A percentile compares a stretch with the other conserved stretches of the same genome.
Evolutionary conservation across 1,139 yeast species (phyloP).

Genomic region (Debaryomyces sp.): DNA sequence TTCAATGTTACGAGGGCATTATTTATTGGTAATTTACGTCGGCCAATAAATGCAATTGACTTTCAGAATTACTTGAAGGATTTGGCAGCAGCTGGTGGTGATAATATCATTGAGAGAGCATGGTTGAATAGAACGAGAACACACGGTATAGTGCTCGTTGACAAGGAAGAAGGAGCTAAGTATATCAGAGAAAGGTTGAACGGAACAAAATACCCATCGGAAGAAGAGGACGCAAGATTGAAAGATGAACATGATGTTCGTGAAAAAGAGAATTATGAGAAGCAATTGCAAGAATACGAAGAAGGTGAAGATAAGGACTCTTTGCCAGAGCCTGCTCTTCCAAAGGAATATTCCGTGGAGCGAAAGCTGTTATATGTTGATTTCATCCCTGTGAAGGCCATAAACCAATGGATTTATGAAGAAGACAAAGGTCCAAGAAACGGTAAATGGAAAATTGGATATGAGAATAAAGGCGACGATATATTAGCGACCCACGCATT

Average conservation of each 20-base stretch:
- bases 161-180: constrained; percentile 42
- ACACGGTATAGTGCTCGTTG: constrained; percentile 45
- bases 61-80: constrained; percentile 38
- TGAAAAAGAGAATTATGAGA: constrained; percentile 26
- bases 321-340: constrained; percentile 20
- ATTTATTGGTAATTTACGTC: constrained; percentile 44
- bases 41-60: constrained; percentile 39
- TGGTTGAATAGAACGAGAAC: constrained; percentile 47
- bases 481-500: constrained; percentile 43
- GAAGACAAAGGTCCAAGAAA: constrained; percentile 47
- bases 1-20: constrained; percentile 46
- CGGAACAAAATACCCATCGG: constrained; percentile 34
- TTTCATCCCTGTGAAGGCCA: constrained; percentile 48
- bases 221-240: constrained; percentile 26
- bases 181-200: constrained; percentile 34
- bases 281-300: constrained; percentile 22
- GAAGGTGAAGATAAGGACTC: constrained; percentile 14
- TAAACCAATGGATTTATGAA: constrained; percentile 50
- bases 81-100: constrained; percentile 27
- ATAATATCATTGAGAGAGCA: constrained; percentile 39
- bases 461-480: constrained; percentile 33
- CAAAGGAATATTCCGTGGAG: constrained; percentile 22
- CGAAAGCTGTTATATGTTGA: constrained; percentile 40
- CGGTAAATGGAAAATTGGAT: constrained; percentile 48
- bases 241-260: constrained; percentile 24